phyloP scores from a whole-genome alignment of 2,329 filamentous ascomycete species.

The Pseudogymnoascus sp. region DNA sequence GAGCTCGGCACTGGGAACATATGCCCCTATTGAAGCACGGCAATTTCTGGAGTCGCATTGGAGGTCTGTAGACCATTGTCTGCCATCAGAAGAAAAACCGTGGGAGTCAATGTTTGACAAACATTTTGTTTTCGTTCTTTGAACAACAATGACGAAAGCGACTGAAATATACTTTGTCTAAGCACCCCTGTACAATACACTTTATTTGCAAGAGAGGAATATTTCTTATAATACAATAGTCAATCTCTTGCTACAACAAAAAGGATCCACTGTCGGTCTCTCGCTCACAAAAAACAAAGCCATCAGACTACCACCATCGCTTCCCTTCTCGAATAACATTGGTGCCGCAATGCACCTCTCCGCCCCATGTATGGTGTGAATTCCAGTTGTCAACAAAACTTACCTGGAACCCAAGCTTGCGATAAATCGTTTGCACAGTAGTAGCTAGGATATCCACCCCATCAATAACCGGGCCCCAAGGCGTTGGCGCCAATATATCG shows the following conservation, averaged over 20 bases:
- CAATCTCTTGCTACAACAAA: not conserved
- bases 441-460: constrained; percentile 17
- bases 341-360: constrained; percentile 21
- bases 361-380: constrained; percentile 18
- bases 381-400: constrained; percentile 19
- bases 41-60: not conserved
- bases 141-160: not conserved
- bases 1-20: not conserved
- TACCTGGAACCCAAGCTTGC: constrained; percentile 14
- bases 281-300: not conserved
- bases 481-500: constrained; percentile 16
- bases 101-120: not conserved
- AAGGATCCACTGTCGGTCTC: not conserved
- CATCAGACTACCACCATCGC: not conserved
- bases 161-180: not conserved
- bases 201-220: not conserved
- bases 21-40: not conserved
- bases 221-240: not conserved
- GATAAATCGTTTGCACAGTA: constrained; percentile 13
- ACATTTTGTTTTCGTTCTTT: not conserved
- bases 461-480: constrained; percentile 19
- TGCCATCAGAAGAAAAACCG: no score
- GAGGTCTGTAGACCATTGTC: not conserved
- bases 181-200: not conserved
- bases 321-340: constrained; percentile 12